Percentiles rank a stretch among this genome's conserved stretches.
These are phyloP conservation scores for Baudoinia panamericana DNA, from an alignment of 495 filamentous ascomycete genomes.

Conservation along the genomic window DNA sequence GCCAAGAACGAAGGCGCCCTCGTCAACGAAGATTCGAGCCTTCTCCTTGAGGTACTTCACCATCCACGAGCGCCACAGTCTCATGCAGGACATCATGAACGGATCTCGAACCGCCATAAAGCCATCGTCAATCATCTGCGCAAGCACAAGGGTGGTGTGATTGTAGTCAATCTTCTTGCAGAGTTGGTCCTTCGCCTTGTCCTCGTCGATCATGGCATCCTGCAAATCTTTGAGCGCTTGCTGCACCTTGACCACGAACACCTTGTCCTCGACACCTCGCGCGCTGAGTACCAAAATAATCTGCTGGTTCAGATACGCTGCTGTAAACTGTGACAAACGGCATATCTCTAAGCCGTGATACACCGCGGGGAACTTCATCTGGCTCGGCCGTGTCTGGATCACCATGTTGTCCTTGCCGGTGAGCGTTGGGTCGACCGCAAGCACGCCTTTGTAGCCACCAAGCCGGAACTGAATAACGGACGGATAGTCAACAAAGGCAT, in stretches of 20 bases:
- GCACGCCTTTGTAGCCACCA: conserved; percentile 82
- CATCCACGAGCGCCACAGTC: conserved; percentile 27
- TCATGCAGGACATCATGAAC: conserved; percentile 56
- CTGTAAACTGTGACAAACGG: conserved; percentile 57
- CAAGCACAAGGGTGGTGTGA: conserved; percentile 58
- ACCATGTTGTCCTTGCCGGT: conserved; percentile 26
- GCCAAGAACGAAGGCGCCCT: conserved; percentile 81
- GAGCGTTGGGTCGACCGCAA: conserved; percentile 43
- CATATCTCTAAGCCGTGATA: conserved; percentile 73
- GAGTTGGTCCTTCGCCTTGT: conserved; percentile 51
- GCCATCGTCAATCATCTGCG: conserved; percentile 60
- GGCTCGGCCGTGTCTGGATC: conserved; percentile 65
- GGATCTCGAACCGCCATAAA: conserved; percentile 69
- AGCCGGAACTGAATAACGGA: conserved; percentile 86
- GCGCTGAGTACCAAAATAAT: conserved; percentile 71
- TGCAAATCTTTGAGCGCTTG: conserved; percentile 52
- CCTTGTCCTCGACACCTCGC: conserved; percentile 53
- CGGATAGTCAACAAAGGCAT: conserved; percentile 38
- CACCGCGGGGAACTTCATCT: conserved; percentile 70
- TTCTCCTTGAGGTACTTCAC: conserved; percentile 68
- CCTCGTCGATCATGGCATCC: conserved; percentile 49
- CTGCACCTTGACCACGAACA: conserved; percentile 55
- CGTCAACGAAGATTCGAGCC: conserved; percentile 65
- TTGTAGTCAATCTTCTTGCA: conserved; percentile 73
- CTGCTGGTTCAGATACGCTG: conserved; percentile 76